Conservation (phyloP, 2,329 filamentous ascomycete genomes). For the Alternaria rosae region DNA sequence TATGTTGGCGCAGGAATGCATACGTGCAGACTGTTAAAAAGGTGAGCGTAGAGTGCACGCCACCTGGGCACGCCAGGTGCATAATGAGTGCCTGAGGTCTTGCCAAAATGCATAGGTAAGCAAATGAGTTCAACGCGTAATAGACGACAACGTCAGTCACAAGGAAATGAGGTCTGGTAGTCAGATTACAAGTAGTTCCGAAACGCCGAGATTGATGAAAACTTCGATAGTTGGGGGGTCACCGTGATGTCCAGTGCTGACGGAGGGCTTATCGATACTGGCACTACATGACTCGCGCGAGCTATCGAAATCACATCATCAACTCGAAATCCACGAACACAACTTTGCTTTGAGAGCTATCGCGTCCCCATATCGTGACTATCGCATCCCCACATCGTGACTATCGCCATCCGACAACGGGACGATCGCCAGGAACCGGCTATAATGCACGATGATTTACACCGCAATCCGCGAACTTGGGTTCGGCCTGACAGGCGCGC, state of each 20-base stretch:
- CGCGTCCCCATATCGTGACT: background rate
- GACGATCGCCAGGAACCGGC: background rate
- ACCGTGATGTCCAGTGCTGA: background rate
- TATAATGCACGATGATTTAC: background rate
- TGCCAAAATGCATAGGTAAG: no score
- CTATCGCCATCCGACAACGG: background rate
- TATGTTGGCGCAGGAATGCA: no score
- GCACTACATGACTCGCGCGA: slow-evolving; percentile 6
- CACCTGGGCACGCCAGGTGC: no score
- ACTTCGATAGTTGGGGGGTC: background rate
- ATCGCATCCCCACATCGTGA: background rate
- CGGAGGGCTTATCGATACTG: slow-evolving; percentile 6
- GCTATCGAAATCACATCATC: background rate
- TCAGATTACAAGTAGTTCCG: background rate
- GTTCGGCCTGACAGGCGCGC: background rate
- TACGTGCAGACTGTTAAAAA: no score
- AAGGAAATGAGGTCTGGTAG: no score
- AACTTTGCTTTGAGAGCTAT: background rate
- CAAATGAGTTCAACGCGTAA: no score
- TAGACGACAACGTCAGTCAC: background rate
- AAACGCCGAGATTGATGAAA: background rate
- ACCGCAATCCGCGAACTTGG: background rate
- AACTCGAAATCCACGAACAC: background rate
- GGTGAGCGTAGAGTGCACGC: no score
- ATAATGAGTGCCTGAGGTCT: no score